These are phyloP conservation scores for Ophiostoma sp. DNA, from an alignment of 2,329 filamentous ascomycete species.

Conservation along the genomic window DNA sequence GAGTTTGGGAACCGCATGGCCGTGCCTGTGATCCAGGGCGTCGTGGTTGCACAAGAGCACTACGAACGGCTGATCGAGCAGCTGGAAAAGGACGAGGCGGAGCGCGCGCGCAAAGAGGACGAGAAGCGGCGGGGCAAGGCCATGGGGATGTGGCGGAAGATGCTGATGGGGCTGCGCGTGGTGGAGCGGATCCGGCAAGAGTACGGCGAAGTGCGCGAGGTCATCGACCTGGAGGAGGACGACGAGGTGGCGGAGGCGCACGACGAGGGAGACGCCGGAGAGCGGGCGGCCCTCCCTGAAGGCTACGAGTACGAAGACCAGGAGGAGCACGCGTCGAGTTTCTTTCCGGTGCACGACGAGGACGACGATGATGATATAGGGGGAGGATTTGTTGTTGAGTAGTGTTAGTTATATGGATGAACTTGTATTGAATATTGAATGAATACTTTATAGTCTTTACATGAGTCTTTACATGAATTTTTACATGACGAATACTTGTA, in stretches of 20 bases:
- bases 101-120: conserved; percentile 71
- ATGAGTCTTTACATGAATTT: no score
- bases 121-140: conserved; percentile 72
- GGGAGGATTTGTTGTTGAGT: conserved; percentile 21
- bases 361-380: conserved; percentile 29
- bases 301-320: conserved; percentile 47
- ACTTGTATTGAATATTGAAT: neutral
- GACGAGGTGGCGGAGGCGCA: conserved; percentile 45
- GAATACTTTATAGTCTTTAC: no score
- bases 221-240: conserved; percentile 28
- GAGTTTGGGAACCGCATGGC: conserved; percentile 95
- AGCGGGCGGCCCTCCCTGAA: conserved; percentile 40
- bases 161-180: conserved; percentile 79
- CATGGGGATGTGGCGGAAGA: conserved; percentile 75
- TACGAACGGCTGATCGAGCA: conserved; percentile 69
- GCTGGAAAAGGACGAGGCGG: conserved; percentile 70
- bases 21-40: conserved; percentile 83
- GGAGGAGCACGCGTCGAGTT: conserved; percentile 38
- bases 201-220: conserved; percentile 59
- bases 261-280: neutral
- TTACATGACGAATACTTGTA: no score
- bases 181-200: conserved; percentile 69
- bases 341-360: conserved; percentile 43
- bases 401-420: neutral
- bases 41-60: conserved; percentile 80